Evolutionary conservation across 2,329 filamentous ascomycete species (phyloP).

Genomic region (Madurella fahalii): DNA sequence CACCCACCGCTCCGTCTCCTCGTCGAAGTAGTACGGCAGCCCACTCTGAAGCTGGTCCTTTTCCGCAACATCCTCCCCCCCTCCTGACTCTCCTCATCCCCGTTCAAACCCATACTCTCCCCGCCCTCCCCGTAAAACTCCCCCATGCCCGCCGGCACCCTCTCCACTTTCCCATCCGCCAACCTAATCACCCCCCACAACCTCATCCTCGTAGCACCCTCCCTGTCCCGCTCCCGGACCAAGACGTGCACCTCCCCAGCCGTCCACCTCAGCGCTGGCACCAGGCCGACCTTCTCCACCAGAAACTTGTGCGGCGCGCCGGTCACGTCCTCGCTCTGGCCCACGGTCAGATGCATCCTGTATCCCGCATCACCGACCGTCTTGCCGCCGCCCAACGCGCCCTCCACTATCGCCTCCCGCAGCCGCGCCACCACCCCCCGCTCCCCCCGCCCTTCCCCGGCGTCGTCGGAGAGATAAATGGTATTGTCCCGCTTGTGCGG

Average conservation of each 20-base stretch:
- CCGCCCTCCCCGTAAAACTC: constrained; percentile 23
- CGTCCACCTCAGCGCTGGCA: constrained; percentile 48
- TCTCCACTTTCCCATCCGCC: constrained; percentile 20
- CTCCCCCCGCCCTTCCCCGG: constrained; percentile 18
- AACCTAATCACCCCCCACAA: constrained; percentile 50
- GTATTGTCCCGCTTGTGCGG: constrained; percentile 47
- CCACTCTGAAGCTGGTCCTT: constrained; percentile 15
- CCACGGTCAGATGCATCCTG: constrained; percentile 56
- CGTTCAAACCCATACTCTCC: neutral
- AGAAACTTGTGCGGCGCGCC: constrained; percentile 47
- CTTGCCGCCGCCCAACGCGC: constrained; percentile 20
- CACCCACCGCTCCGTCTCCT: constrained; percentile 21
- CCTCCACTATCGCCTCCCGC: neutral
- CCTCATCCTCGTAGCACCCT: constrained; percentile 45
- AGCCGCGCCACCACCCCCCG: no score
- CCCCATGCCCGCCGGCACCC: constrained; percentile 21
- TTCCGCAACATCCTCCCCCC: neutral
- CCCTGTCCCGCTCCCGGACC: constrained; percentile 41
- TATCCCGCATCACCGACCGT: constrained; percentile 30
- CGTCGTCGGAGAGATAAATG: constrained; percentile 40
- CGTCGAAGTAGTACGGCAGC: constrained; percentile 22
- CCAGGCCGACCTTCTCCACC: constrained; percentile 46
- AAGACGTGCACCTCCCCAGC: constrained; percentile 49
- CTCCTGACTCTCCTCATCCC: neutral
- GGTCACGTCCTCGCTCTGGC: constrained; percentile 48